phyloP scores from a whole-genome alignment of 2,329 filamentous ascomycete genomes.

The Hymenoscyphus occultus region DNA sequence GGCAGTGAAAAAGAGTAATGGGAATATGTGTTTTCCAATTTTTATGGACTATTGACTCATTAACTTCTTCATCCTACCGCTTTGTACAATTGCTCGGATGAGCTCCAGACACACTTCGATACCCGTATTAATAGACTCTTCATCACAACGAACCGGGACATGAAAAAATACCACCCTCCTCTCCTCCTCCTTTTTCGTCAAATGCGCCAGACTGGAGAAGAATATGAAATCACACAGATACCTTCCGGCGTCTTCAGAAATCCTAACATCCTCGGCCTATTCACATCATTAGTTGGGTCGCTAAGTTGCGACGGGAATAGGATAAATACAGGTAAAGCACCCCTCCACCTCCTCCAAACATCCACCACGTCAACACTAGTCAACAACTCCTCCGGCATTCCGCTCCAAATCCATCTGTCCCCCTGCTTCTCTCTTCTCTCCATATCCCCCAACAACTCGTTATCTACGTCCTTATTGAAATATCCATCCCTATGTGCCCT shows the following conservation, averaged over 20 bases:
- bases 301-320: neutral
- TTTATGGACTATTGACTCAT: neutral
- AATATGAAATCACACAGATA: constrained; percentile 80
- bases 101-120: constrained; percentile 52
- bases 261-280: constrained; percentile 47
- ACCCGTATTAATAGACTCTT: constrained; percentile 47
- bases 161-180: constrained; percentile 67
- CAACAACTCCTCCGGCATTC: constrained; percentile 52
- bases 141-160: constrained; percentile 60
- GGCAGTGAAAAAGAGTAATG: no score
- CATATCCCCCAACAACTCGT: constrained; percentile 49
- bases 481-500: constrained; percentile 72
- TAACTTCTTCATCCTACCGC: constrained; percentile 25
- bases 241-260: constrained; percentile 68
- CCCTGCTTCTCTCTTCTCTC: constrained; percentile 41
- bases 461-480: constrained; percentile 66
- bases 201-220: constrained; percentile 62
- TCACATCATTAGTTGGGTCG: constrained; percentile 1
- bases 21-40: neutral
- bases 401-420: constrained; percentile 53
- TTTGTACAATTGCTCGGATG: constrained; percentile 55
- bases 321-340: constrained; percentile 44
- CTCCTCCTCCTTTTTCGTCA: constrained; percentile 46
- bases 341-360: constrained; percentile 55
- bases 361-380: constrained; percentile 58